A percentile compares a stretch with the other conserved stretches of the same genome.
Evolutionary conservation across 805 yeast genomes (phyloP).

Genomic region (Cyberlindnera galapagoensis): DNA sequence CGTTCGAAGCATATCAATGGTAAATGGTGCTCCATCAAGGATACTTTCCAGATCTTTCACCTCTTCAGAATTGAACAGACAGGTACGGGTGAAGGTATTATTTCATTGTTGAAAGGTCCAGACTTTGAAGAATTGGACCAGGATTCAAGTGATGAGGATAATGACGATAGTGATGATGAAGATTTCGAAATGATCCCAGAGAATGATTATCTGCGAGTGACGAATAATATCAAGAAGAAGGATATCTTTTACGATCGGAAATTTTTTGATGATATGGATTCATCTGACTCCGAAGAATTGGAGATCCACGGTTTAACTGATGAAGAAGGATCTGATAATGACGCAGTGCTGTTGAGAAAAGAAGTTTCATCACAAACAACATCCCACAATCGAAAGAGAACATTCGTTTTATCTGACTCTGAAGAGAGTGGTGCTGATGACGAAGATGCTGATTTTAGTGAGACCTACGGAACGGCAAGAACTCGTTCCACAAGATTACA

Average conservation of each 20-base stretch:
- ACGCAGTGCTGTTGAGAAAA: background rate
- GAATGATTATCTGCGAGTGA: conserved; percentile 7
- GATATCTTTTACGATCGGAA: conserved; percentile 2
- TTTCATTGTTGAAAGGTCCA: conserved; percentile 6
- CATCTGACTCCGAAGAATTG: conserved; percentile 11
- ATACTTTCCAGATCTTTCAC: conserved; percentile 15
- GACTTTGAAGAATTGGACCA: conserved; percentile 3
- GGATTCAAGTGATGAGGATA: conserved; percentile 1
- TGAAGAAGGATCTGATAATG: conserved; percentile 3
- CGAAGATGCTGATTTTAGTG: conserved; percentile 1
- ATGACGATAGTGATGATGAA: conserved; percentile 8
- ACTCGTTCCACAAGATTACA: too few species aligned
- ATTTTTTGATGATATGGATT: conserved; percentile 8
- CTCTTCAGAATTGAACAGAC: conserved; percentile 3
- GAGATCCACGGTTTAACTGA: conserved; percentile 5
- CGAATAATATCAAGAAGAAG: conserved; percentile 1
- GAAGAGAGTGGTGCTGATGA: background rate
- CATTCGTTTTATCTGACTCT: background rate
- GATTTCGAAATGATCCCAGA: conserved; percentile 7
- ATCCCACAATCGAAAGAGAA: too few species aligned
- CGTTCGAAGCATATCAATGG: conserved; percentile 17
- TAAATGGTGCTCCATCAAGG: conserved; percentile 21
- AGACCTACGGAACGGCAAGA: too few species aligned
- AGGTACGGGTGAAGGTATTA: conserved; percentile 1
- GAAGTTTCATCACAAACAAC: background rate